Percentiles rank a stretch among this genome's conserved stretches.
Evolutionary conservation across 2,329 filamentous ascomycete species (phyloP).

Genomic region (Fusarium sambucinum): DNA sequence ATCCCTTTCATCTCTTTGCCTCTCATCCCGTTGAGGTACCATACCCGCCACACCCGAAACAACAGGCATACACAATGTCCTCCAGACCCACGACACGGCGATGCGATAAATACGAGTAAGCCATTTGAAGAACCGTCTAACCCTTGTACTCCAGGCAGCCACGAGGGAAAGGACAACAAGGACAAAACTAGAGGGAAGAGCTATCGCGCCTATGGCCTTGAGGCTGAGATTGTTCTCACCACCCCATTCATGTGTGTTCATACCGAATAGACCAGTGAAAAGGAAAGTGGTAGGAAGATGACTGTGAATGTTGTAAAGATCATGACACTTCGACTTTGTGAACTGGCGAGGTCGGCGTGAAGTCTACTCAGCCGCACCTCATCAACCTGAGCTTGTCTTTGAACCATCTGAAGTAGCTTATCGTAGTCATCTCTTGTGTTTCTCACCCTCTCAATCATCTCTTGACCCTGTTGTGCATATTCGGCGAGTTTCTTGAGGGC

Average conservation of each 20-base stretch:
- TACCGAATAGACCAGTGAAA: conserved; percentile 75
- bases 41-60: conserved; percentile 20
- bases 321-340: conserved; percentile 73
- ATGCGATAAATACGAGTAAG: conserved; percentile 31
- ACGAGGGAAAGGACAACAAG: conserved; percentile 65
- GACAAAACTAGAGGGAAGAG: conserved; percentile 61
- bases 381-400: conserved; percentile 74
- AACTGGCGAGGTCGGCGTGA: conserved; percentile 72
- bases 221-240: conserved; percentile 60
- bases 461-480: conserved; percentile 65
- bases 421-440: conserved; percentile 72
- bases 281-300: conserved; percentile 72
- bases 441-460: conserved; percentile 70
- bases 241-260: conserved; percentile 73
- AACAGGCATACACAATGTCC: conserved; percentile 42
- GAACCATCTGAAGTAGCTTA: conserved; percentile 74
- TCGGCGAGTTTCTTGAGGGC: conserved; percentile 66
- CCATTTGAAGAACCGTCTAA: conserved; percentile 51
- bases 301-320: conserved; percentile 74
- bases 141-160: conserved; percentile 66
- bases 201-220: conserved; percentile 60
- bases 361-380: conserved; percentile 72
- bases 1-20: conserved; percentile 40
- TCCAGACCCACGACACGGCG: conserved; percentile 41
- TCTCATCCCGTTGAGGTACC: conserved; percentile 35